Evolutionary conservation across 2,329 filamentous ascomycete genomes (phyloP).

Genomic region (Alternaria arborescens): DNA sequence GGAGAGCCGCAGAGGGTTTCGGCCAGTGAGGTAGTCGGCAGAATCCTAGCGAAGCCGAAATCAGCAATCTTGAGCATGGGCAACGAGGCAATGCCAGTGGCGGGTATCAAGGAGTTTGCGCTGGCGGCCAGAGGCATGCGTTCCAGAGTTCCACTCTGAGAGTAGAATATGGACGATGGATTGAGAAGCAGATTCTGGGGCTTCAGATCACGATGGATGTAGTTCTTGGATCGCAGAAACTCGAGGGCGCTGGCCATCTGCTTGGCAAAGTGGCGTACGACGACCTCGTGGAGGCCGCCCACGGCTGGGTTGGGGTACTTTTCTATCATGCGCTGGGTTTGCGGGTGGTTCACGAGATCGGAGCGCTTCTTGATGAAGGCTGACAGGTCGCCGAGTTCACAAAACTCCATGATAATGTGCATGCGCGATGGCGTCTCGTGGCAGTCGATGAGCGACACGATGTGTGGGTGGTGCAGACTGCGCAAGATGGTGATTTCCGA

Average conservation of each 20-base stretch:
- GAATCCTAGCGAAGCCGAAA: slow-evolving; percentile 95
- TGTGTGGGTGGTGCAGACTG: slow-evolving; percentile 92
- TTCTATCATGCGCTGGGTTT: slow-evolving; percentile 86
- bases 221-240: slow-evolving; percentile 83
- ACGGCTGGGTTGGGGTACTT: slow-evolving; percentile 87
- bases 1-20: slow-evolving; percentile 97
- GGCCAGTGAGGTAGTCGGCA: slow-evolving; percentile 89
- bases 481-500: slow-evolving; percentile 96
- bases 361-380: slow-evolving; percentile 96
- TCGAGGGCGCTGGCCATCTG: slow-evolving; percentile 91
- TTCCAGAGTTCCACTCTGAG: slow-evolving; percentile 56
- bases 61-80: slow-evolving; percentile 98
- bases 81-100: slow-evolving; percentile 80
- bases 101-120: slow-evolving; percentile 80
- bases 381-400: slow-evolving; percentile 91
- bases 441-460: slow-evolving; percentile 95
- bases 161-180: slow-evolving; percentile 77
- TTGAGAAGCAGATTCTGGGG: slow-evolving; percentile 94
- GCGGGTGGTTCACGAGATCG: slow-evolving; percentile 78
- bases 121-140: slow-evolving; percentile 79
- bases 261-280: slow-evolving; percentile 94
- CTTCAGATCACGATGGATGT: slow-evolving; percentile 97
- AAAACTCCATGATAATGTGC: slow-evolving; percentile 98
- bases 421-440: slow-evolving; percentile 87
- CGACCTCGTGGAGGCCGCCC: slow-evolving; percentile 94